Base-by-base conservation (phyloP, 1,139 yeast species). In the Pichia sp. region DNA sequence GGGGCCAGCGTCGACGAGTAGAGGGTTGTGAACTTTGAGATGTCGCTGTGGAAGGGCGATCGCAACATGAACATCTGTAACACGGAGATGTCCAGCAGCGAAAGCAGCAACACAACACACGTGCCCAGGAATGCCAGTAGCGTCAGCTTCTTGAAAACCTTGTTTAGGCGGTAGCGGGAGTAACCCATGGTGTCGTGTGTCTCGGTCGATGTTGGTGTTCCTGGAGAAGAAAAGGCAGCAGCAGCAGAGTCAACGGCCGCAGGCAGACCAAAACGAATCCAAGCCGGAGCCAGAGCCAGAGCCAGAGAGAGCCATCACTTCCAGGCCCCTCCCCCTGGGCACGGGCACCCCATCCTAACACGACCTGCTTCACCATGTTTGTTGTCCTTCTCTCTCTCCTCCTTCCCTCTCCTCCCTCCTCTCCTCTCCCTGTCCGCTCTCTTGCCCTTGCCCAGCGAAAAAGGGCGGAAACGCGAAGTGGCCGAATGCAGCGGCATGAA, bases 1-100 rank as follows among this genome's bases (percentile, higher is more conserved):
- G 69, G 69, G 23, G 46, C 51, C 46, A 64, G 50, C 1, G 32
- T 45, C 5, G 41, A 48, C 1, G 52, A 16, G 47, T 59, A 64
- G 15, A 57, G 16, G 1, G 52, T 46, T 3, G 64, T 62, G 15
- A 58, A 57, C 53, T 60, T 54, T 1, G 57, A 49, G 16, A 56
- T 34, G 30, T 46, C 52, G 26, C 47, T 32, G 26, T 51, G 57
- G 13, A 52, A 50, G 8, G 51, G 47, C 4, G 46, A 41, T 1
- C 32, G 29, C 4, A 49, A 16, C 8, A 49, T 45, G 8, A 54
- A 36, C 44, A 44, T 8, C 36, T 55, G 52, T 1, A 50, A 40
- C 7, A 45, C 5, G 11, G 52, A n/a, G 13, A 29, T 50, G 30
- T 50, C 41, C 3, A 52, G 8, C 5, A 52, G 45, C 3, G 49